Evolutionary conservation across 352 stramenopile species (phyloP).

Genomic region (Phytopythium chamaehyphon): DNA sequence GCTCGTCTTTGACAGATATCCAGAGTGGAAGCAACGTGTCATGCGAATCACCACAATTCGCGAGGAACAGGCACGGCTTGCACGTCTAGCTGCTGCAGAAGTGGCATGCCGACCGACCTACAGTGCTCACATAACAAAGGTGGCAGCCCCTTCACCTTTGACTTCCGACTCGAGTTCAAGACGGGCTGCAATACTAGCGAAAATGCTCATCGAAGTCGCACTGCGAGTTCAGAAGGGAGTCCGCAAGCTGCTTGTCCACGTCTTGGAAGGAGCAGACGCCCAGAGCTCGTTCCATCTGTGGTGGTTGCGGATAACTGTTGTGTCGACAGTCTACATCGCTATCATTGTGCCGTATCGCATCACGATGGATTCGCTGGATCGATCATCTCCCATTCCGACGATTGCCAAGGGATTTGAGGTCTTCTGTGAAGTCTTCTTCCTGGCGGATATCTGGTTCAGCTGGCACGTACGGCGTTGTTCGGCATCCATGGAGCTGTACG

Average conservation of each 20-base stretch:
- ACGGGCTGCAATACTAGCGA: too few species aligned
- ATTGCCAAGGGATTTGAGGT: conserved; percentile 16
- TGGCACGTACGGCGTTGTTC: conserved; percentile 28
- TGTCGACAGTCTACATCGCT: conserved; percentile 35
- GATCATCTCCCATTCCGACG: conserved; percentile 7
- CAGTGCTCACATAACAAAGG: neutral
- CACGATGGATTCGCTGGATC: conserved; percentile 29
- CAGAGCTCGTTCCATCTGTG: conserved; percentile 40
- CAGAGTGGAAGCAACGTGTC: conserved; percentile 46
- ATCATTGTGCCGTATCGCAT: conserved; percentile 49
- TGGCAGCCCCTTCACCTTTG: neutral
- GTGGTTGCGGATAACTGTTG: conserved; percentile 31
- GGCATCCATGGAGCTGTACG: conserved; percentile 47
- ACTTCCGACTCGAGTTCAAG: too few species aligned
- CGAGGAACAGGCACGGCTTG: conserved; percentile 6
- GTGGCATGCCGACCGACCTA: neutral
- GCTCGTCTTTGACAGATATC: conserved; percentile 43
- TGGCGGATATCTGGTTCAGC: conserved; percentile 47
- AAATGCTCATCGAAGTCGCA: too few species aligned
- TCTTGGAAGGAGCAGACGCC: conserved; percentile 24
- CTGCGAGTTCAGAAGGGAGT: neutral
- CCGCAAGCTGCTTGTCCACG: neutral
- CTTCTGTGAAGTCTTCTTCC: conserved; percentile 40
- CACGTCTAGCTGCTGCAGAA: neutral
- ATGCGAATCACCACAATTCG: conserved; percentile 23